These are phyloP conservation scores for Haberlea rhodopensis DNA, from an alignment of 257 asterid genomes.

Conservation along the genomic window DNA sequence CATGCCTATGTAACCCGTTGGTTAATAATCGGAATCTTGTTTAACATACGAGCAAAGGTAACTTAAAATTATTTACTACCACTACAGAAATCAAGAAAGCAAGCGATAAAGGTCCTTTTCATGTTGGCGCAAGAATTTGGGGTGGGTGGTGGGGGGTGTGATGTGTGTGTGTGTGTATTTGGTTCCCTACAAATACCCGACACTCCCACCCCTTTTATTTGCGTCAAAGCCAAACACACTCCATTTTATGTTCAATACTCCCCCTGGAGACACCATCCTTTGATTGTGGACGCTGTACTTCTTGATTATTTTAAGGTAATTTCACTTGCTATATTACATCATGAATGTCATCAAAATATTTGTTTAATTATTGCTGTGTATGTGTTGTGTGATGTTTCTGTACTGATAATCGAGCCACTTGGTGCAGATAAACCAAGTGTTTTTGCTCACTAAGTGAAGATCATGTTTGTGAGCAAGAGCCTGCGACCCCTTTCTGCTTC, in stretches of 20 bases:
- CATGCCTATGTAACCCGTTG: no score
- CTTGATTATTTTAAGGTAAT: background rate
- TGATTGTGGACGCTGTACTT: background rate
- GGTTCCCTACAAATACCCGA: slow-evolving; percentile 58
- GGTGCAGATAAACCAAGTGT: background rate
- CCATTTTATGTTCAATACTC: background rate
- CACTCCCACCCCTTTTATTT: slow-evolving; percentile 35
- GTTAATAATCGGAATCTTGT: background rate
- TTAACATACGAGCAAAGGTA: background rate
- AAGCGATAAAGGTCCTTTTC: no score
- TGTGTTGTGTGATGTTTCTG: background rate
- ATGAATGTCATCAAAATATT: no score
- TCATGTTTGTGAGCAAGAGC: slow-evolving; percentile 31
- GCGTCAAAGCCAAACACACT: slow-evolving; percentile 32
- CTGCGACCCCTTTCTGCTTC: slow-evolving; percentile 20
- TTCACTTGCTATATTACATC: background rate
- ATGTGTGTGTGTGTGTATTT: slow-evolving; percentile 24
- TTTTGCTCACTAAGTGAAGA: slow-evolving; percentile 2
- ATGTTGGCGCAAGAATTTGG: no score
- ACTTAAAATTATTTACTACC: background rate
- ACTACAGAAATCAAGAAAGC: slow-evolving; percentile 4
- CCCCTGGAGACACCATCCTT: background rate
- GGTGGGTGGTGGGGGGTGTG: no score
- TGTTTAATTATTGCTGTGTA: background rate
- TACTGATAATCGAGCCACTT: background rate